A percentile compares a stretch with the other conserved stretches of the same genome.
Evolutionary conservation across 2,329 filamentous ascomycete species (phyloP).

Genomic region (Pyrenophora seminiperda): DNA sequence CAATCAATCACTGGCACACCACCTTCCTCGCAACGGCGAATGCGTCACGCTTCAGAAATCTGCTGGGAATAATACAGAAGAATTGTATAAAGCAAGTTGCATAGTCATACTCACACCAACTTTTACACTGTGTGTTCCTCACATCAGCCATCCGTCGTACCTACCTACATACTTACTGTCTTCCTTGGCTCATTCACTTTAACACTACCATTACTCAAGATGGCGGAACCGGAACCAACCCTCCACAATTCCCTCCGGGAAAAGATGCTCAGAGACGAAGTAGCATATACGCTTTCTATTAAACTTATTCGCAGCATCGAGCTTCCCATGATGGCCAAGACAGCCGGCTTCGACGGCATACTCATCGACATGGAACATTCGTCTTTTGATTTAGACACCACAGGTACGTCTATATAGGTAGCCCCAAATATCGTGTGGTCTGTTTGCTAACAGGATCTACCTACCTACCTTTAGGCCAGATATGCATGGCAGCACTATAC

Average conservation of each 20-base stretch:
- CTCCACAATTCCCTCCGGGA: slow-evolving; percentile 39
- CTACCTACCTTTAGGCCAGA: slow-evolving; percentile 38
- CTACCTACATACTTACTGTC: too few relatives aligned
- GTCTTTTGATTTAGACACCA: slow-evolving; percentile 45
- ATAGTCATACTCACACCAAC: too few relatives aligned
- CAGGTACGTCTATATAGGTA: slow-evolving; percentile 18
- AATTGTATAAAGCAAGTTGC: too few relatives aligned
- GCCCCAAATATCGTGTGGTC: too few relatives aligned
- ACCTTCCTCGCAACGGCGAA: neutral
- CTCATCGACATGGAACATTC: slow-evolving; percentile 56
- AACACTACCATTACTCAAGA: neutral
- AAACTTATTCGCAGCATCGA: slow-evolving; percentile 47
- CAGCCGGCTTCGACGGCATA: slow-evolving; percentile 50
- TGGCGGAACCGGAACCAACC: slow-evolving; percentile 23
- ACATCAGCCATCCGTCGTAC: too few relatives aligned
- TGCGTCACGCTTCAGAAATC: too few relatives aligned
- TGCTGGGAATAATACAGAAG: too few relatives aligned
- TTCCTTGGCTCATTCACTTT: neutral
- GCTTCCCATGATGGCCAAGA: slow-evolving; percentile 49
- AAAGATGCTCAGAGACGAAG: slow-evolving; percentile 36
- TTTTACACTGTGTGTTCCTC: too few relatives aligned
- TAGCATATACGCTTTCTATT: slow-evolving; percentile 36
- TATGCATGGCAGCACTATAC: slow-evolving; percentile 49
- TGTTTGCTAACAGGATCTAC: too few relatives aligned
- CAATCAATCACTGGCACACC: neutral